A percentile compares a stretch with the other conserved stretches of the same genome.
These are phyloP conservation scores for Eruca vesicaria DNA, from an alignment of 441 rosid species.

Conservation along the genomic window DNA sequence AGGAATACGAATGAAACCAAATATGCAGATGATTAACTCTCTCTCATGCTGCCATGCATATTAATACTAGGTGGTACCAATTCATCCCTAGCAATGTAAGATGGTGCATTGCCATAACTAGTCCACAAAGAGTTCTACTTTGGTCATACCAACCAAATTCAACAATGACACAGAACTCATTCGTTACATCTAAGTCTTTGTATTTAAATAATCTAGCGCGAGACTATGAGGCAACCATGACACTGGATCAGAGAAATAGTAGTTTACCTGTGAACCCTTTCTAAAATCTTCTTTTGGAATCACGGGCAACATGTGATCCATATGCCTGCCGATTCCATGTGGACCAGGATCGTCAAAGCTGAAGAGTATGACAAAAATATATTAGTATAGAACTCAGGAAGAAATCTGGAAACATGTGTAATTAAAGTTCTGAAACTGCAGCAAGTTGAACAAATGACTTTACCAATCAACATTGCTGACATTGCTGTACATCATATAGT, in stretches of 20 bases:
- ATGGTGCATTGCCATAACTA: neutral
- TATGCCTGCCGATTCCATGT: constrained; percentile 1
- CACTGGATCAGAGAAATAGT: neutral
- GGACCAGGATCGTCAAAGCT: neutral
- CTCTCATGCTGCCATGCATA: neutral
- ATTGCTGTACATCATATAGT: neutral
- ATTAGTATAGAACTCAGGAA: neutral
- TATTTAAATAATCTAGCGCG: neutral
- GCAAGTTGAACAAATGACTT: neutral
- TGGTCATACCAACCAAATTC: neutral
- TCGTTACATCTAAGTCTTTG: neutral
- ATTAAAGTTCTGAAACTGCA: neutral
- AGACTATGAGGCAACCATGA: neutral
- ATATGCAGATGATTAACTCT: neutral
- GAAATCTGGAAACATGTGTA: neutral
- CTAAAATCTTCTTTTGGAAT: neutral
- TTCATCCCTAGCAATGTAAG: neutral
- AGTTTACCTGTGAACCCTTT: neutral
- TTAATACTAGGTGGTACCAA: neutral
- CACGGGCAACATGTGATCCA: neutral
- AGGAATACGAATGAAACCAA: neutral
- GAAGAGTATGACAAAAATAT: neutral
- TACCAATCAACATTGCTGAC: neutral
- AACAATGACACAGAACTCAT: neutral
- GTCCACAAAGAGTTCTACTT: constrained; percentile 2